Base-by-base conservation (phyloP, 2,329 filamentous ascomycete species). In the Arthrinium puccinioides region DNA sequence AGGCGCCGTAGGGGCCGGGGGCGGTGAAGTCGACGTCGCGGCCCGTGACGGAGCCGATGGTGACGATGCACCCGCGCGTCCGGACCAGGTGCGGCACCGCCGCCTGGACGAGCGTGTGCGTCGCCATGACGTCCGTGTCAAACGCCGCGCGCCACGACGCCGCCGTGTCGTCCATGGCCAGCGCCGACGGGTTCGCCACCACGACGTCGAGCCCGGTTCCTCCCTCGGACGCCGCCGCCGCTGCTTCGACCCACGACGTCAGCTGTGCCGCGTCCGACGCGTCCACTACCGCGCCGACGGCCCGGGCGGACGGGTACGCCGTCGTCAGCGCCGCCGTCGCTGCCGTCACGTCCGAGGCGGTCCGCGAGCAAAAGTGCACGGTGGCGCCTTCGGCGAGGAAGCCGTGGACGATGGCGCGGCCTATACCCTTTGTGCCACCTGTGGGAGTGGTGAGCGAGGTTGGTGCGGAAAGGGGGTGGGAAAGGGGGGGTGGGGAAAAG, bases 11-110 rank as follows among this genome's bases (percentile, higher is more conserved):
- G 2, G 60, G 59, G 3, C 52, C 50, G 1, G 58, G 55, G 4
- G 54, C 52, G 4, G 55, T 59, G 42, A 61, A 61, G 36, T 62
- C 60, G 15, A 62, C 40, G 32, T 60, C 56, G 10, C 57, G 50
- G 6, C 57, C 57, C 3, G 51, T 54, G 9, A 62, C 58, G 18
- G 56, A 58, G 6, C 53, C 48, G 32, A 63, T 61, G 25, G 49
- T 51, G 16, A 63, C 44, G 24, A 63, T 51, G 41, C 49, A 56
- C 9, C 60, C 59, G 32, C 54, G 55, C 4, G 49, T 39, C 33
- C 49, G 50, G 41, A 60, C 55, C 3, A 63, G 50, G 39, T 57
- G 41, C 1, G 60, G 58, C 7, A 58, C 36, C 1, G 56, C 51
- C 6, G 54, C 48, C 8, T 56, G 44, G 32, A 60, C 44, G 15